phyloP scores from a whole-genome alignment of 768 basidiomycete species.

The Mycena haematopus region DNA sequence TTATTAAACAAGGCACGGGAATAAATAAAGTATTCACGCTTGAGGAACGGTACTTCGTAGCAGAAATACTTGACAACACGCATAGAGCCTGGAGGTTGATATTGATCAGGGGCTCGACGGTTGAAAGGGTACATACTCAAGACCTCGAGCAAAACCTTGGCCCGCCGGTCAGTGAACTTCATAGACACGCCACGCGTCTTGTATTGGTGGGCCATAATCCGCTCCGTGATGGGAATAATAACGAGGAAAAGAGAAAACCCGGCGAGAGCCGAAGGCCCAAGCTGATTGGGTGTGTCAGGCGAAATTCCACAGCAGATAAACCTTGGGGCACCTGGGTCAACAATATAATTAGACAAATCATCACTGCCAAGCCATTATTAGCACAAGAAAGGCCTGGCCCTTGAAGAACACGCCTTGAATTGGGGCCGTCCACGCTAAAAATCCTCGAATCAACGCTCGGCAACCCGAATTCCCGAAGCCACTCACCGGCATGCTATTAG shows the following conservation, averaged over 20 bases:
- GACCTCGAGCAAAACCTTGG: conserved; percentile 53
- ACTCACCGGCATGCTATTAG: conserved; percentile 49
- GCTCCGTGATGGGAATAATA: conserved; percentile 67
- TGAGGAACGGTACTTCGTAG: conserved; percentile 71
- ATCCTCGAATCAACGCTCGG: conserved; percentile 8
- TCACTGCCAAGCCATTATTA: conserved; percentile 37
- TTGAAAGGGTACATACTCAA: conserved; percentile 36
- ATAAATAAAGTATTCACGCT: conserved; percentile 47
- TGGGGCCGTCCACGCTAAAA: too few relatives aligned
- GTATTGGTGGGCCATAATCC: conserved; percentile 66
- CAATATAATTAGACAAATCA: conserved; percentile 65
- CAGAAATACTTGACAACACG: conserved; percentile 78
- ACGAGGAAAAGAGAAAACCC: conserved; percentile 72
- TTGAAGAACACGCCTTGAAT: not conserved
- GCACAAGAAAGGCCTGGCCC: not conserved
- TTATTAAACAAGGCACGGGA: not conserved
- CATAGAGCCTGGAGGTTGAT: conserved; percentile 55
- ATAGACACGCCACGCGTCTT: conserved; percentile 56
- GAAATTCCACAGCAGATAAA: not conserved
- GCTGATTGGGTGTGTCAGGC: conserved; percentile 41
- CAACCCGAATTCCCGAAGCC: conserved; percentile 24
- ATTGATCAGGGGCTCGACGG: not conserved
- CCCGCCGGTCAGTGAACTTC: conserved; percentile 54
- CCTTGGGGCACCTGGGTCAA: conserved; percentile 53
- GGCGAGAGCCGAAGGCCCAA: conserved; percentile 73